Base-by-base conservation (phyloP, 2,329 filamentous ascomycete species). In the Botrytis deweyae region DNA sequence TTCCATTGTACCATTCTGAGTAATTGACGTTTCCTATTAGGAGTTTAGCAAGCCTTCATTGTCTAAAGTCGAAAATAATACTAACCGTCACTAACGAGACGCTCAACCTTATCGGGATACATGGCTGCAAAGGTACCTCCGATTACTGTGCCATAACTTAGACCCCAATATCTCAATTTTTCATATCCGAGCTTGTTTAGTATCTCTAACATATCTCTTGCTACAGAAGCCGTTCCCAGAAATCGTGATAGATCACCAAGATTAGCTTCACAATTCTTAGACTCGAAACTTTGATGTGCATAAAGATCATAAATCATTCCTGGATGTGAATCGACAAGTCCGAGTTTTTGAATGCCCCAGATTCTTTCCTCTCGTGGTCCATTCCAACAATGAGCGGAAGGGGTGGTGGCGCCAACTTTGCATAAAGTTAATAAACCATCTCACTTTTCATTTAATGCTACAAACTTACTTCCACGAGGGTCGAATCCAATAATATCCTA, bases 401-500 rank as follows among this genome's bases (percentile, higher is more conserved):
- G 86, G 1, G 84, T 81, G 1, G 86, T 86, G 8, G 84, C 83
- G 10, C 86, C 73, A 82, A 83, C 44, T 67, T 67, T 22, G 7
- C 8, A 9, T 44, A 65, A 14, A 66, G 44, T 52, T 22, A 67
- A 38, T 18, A 52, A 7, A 67, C 4, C 1, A 52, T n/a, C 3
- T 52, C 12, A 38, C 3, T 10, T 4, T 49, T 1, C 18, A 22
- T 36, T 44, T 52, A 12, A 1, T n/a, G 20, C 22, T 25, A 20
- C 1, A 38, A n/a, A 67, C 44, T 67, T 38, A 67, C 44, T 80
- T 38, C 87, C 87, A 36, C 87, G 83, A 4, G 86, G 86, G 62
- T 88, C 86, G 64, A 86, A 88, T 55, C 84, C 83, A 73, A 88
- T 83, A 2, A 88, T 81, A 65, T 88, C 86, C 79, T 86, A 82